Conservation (phyloP, 208 protist genomes). For the Trichomonas vaginalis region DNA sequence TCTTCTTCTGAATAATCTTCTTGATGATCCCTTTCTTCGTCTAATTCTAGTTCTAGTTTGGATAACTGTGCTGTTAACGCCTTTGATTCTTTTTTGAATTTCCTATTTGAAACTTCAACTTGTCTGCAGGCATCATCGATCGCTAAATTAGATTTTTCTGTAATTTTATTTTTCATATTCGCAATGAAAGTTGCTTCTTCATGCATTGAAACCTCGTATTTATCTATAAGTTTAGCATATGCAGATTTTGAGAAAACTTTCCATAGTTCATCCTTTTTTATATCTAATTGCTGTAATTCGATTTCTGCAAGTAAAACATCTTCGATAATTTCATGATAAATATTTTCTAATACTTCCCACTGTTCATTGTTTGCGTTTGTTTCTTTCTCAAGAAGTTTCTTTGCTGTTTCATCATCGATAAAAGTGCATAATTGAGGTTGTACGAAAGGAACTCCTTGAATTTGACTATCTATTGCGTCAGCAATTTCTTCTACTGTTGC, state of each 20-base stretch:
- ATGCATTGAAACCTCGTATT: background rate
- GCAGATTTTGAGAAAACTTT: background rate
- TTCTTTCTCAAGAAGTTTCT: background rate
- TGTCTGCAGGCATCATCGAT: too few relatives aligned
- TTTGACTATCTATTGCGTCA: background rate
- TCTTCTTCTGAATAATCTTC: too few relatives aligned
- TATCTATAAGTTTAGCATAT: background rate
- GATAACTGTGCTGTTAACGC: too few relatives aligned
- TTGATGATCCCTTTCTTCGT: too few relatives aligned
- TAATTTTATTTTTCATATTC: too few relatives aligned
- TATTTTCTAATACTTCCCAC: background rate
- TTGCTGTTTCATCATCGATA: background rate
- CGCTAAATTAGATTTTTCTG: too few relatives aligned
- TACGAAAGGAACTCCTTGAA: background rate
- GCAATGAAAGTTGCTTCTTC: background rate
- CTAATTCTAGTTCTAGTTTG: too few relatives aligned
- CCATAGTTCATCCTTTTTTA: background rate
- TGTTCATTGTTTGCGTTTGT: background rate
- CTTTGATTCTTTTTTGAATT: too few relatives aligned
- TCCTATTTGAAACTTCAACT: too few relatives aligned
- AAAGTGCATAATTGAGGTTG: background rate
- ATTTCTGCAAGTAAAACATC: background rate
- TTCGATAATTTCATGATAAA: background rate
- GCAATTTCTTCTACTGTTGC: background rate
- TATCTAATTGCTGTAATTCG: background rate